These are phyloP conservation scores for Hypoxylon rickii DNA, from an alignment of 495 filamentous ascomycete species.

Conservation along the genomic window DNA sequence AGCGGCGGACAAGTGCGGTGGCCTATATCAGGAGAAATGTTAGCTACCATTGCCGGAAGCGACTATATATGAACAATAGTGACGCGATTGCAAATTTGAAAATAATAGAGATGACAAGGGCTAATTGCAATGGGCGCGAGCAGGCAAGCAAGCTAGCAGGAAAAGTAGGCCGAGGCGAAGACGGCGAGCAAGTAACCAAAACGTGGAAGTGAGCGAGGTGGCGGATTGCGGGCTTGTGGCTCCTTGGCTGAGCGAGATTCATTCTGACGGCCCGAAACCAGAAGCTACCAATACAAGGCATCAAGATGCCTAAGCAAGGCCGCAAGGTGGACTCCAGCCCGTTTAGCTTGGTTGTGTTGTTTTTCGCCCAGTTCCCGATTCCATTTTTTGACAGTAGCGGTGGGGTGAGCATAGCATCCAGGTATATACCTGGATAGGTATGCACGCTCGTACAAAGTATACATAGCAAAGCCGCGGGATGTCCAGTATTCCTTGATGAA, in stretches of 20 bases:
- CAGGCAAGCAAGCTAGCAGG: constrained; percentile 17
- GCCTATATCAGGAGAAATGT: constrained; percentile 33
- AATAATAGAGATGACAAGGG: background rate
- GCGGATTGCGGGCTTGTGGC: constrained; percentile 20
- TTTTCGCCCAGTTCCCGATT: too few species aligned
- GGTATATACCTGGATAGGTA: too few species aligned
- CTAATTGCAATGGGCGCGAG: constrained; percentile 17
- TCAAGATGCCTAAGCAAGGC: constrained; percentile 15
- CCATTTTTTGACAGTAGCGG: constrained; percentile 13
- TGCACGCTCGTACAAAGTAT: background rate
- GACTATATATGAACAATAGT: constrained; percentile 4
- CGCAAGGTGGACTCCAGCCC: background rate
- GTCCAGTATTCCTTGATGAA: constrained; percentile 16
- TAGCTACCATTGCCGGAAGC: constrained; percentile 3
- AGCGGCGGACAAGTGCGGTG: constrained; percentile 38
- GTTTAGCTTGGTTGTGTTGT: background rate
- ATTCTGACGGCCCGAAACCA: constrained; percentile 30
- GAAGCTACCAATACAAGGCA: constrained; percentile 24
- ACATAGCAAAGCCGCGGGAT: constrained; percentile 23
- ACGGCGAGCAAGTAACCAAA: constrained; percentile 2
- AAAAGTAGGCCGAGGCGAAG: background rate
- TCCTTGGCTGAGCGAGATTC: constrained; percentile 13
- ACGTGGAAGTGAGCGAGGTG: constrained; percentile 19
- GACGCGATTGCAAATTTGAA: constrained; percentile 11
- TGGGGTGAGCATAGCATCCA: constrained; percentile 26